A percentile compares a stretch with the other conserved stretches of the same genome.
These are phyloP conservation scores for Boletus semigastroideus DNA, from an alignment of 1,284 basidiomycete species.

Conservation along the genomic window DNA sequence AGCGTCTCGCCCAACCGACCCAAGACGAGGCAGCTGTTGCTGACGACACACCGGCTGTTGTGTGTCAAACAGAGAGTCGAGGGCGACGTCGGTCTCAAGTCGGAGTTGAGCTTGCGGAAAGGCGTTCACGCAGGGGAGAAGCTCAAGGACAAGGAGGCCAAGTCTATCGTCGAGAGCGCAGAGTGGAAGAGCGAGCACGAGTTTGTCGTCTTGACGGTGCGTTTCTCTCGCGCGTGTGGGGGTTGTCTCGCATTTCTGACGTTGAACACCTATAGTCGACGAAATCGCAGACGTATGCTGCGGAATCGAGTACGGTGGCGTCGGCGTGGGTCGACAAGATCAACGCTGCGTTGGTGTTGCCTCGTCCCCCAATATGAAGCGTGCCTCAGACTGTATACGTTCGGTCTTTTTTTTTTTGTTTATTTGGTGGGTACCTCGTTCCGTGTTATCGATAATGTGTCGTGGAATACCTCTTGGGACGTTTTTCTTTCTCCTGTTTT, in stretches of 20 bases:
- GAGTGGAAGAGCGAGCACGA: conserved; percentile 56
- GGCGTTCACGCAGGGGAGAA: conserved; percentile 41
- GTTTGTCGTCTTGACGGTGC: conserved; percentile 65
- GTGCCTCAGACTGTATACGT: background rate
- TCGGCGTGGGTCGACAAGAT: conserved; percentile 56
- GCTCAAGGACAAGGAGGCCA: conserved; percentile 36
- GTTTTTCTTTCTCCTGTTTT: too few relatives aligned
- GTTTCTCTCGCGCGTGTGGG: background rate
- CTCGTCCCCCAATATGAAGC: conserved; percentile 7
- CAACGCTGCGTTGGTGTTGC: conserved; percentile 16
- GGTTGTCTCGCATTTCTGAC: too few relatives aligned
- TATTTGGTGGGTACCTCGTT: background rate
- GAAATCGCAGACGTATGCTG: conserved; percentile 54
- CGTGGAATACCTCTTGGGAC: too few relatives aligned
- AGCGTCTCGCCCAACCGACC: conserved; percentile 48
- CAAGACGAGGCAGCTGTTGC: conserved; percentile 55
- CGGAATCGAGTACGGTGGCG: conserved; percentile 40
- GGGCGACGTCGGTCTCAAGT: conserved; percentile 44
- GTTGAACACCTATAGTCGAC: conserved; percentile 38
- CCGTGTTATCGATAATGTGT: too few relatives aligned
- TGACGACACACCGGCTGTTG: conserved; percentile 58
- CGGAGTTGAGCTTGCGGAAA: conserved; percentile 44
- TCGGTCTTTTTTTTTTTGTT: background rate
- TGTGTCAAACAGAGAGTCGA: conserved; percentile 52
- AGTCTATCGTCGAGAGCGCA: conserved; percentile 45